Percentiles rank a stretch among this genome's conserved stretches.
These are phyloP conservation scores for Cladosporium sphaerospermum DNA, from an alignment of 2,329 filamentous ascomycete genomes.

Conservation along the genomic window DNA sequence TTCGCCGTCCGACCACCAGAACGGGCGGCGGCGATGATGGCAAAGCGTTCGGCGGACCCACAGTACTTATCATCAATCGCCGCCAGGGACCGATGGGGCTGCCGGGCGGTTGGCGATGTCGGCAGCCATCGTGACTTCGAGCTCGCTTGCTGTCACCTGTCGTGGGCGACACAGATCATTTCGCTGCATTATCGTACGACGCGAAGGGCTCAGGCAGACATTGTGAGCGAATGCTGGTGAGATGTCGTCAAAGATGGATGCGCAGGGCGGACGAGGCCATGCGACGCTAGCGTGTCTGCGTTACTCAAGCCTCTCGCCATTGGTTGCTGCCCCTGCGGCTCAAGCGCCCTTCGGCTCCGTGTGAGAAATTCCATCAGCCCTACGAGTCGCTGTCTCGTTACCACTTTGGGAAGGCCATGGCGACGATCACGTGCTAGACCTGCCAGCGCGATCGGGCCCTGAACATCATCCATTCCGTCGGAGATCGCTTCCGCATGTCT, in stretches of 20 bases:
- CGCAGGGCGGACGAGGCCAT: neutral
- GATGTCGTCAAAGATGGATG: too few species aligned
- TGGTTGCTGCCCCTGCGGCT: slow-evolving; percentile 2
- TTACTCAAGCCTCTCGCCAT: slow-evolving; percentile 4
- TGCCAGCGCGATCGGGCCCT: too few species aligned
- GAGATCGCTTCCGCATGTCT: too few species aligned
- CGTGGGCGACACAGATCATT: too few species aligned
- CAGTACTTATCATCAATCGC: slow-evolving; percentile 9
- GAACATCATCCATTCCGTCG: too few species aligned
- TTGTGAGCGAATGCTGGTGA: too few species aligned
- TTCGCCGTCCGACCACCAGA: slow-evolving; percentile 7
- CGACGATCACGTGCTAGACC: too few species aligned
- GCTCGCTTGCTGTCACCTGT: too few species aligned
- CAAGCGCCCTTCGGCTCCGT: slow-evolving; percentile 1
- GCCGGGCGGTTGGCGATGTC: neutral
- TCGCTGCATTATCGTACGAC: too few species aligned
- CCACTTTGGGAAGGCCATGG: neutral
- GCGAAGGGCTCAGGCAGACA: too few species aligned
- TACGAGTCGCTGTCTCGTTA: neutral
- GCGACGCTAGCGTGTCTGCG: neutral
- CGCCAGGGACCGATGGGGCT: slow-evolving; percentile 1
- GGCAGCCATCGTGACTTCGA: neutral
- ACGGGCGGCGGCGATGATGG: slow-evolving; percentile 6
- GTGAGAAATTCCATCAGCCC: neutral
- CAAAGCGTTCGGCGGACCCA: slow-evolving; percentile 8